These are phyloP conservation scores for Lophiotrema nucula DNA, from an alignment of 495 filamentous ascomycete genomes.

Conservation along the genomic window DNA sequence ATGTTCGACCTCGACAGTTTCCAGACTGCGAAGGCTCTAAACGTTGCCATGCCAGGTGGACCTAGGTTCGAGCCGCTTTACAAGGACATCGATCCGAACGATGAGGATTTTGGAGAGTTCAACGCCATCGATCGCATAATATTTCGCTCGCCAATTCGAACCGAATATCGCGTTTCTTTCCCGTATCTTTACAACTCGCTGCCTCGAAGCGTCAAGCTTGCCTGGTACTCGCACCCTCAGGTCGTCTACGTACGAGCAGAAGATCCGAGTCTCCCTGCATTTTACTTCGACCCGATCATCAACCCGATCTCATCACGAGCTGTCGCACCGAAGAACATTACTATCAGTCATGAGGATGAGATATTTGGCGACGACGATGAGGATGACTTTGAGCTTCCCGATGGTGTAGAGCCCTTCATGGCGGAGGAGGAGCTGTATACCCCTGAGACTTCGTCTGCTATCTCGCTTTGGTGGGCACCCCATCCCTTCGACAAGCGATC, in stretches of 20 bases:
- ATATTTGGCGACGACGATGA: slow-evolving; percentile 91
- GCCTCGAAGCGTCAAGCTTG: slow-evolving; percentile 87
- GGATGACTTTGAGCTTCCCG: slow-evolving; percentile 76
- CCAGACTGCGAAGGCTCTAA: slow-evolving; percentile 93
- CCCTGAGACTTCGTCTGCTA: slow-evolving; percentile 85
- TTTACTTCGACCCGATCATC: slow-evolving; percentile 96
- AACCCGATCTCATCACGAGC: slow-evolving; percentile 96
- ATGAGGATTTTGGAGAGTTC: slow-evolving; percentile 99
- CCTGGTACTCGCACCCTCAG: slow-evolving; percentile 93
- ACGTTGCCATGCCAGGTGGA: slow-evolving; percentile 94
- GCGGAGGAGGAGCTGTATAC: slow-evolving; percentile 87
- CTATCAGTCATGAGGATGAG: slow-evolving; percentile 89
- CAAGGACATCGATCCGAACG: slow-evolving; percentile 98
- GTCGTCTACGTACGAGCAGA: slow-evolving; percentile 87
- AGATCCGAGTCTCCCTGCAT: slow-evolving; percentile 86
- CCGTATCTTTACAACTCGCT: slow-evolving; percentile 96
- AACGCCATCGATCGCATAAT: slow-evolving; percentile 99
- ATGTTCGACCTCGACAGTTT: slow-evolving; percentile 97
- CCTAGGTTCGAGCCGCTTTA: slow-evolving; percentile 97
- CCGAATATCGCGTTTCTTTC: slow-evolving; percentile 92
- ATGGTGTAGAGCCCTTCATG: slow-evolving; percentile 80
- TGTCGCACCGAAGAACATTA: slow-evolving; percentile 92
- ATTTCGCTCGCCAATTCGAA: slow-evolving; percentile 92
- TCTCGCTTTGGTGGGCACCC: slow-evolving; percentile 97
- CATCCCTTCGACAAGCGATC: slow-evolving; percentile 94